Conservation (phyloP, 176 grass and related monocot species). For the barley (Hordeum vulgare) region DNA sequence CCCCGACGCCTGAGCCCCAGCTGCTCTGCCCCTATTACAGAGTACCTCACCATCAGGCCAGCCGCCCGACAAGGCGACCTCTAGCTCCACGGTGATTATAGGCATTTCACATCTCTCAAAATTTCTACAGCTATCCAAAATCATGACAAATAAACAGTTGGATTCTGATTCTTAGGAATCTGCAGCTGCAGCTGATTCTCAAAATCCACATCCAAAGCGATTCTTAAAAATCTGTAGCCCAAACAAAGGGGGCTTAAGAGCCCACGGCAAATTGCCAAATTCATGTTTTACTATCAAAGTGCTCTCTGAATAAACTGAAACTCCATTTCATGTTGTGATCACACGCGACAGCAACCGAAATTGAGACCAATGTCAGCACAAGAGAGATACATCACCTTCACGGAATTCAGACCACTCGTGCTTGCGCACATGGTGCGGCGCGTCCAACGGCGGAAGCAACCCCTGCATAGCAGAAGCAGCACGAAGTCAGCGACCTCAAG, state of each 20-base stretch:
- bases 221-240: no score
- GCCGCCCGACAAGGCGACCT: no score
- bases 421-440: conserved; percentile 86
- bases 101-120: no score
- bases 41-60: no score
- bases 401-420: conserved; percentile 91
- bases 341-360: not conserved
- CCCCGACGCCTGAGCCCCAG: no score
- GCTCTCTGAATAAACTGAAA: not conserved
- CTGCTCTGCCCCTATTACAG: no score
- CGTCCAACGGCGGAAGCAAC: conserved; percentile 89
- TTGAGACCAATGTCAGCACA: not conserved
- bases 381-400: conserved; percentile 56
- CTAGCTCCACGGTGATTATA: no score
- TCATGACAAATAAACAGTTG: no score
- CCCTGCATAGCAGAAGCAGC: conserved; percentile 41
- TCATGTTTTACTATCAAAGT: not conserved
- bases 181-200: no score
- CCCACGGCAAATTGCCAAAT: not conserved
- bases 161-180: no score
- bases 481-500: conserved; percentile 7
- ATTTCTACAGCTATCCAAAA: no score
- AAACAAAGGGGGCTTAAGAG: not conserved
- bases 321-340: not conserved
- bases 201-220: no score